Evolutionary conservation across 1,284 basidiomycete genomes (phyloP).

Genomic region (Cryptococcus sp.): DNA sequence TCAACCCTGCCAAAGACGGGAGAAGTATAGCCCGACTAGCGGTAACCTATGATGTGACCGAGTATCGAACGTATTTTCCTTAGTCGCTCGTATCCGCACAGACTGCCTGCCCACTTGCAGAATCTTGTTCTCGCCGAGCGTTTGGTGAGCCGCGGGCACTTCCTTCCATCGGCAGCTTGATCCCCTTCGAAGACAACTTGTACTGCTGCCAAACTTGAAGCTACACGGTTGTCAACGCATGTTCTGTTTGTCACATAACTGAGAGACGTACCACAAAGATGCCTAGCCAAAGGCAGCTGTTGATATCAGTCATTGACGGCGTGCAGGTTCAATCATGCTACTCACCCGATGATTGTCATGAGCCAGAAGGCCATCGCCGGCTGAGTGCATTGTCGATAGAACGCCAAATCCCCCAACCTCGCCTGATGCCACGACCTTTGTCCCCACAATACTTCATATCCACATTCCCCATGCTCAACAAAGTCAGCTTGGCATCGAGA

Average conservation of each 20-base stretch:
- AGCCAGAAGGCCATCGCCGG: slow-evolving; percentile 10
- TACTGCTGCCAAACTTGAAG: not conserved
- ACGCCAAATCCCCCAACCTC: slow-evolving; percentile 7
- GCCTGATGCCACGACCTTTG: slow-evolving; percentile 3
- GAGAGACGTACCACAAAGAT: not conserved
- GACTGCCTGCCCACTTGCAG: too few species aligned
- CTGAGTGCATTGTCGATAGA: slow-evolving; percentile 5
- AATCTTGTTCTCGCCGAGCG: too few species aligned
- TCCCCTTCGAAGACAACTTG: not conserved
- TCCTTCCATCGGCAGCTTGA: not conserved
- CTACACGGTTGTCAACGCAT: not conserved
- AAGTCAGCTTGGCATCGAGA: not conserved
- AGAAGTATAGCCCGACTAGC: too few species aligned
- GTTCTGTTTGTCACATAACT: not conserved
- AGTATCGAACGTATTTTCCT: too few species aligned
- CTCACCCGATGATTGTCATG: slow-evolving; percentile 8
- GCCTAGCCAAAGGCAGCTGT: not conserved
- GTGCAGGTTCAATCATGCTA: not conserved
- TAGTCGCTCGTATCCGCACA: too few species aligned
- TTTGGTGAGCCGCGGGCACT: too few species aligned
- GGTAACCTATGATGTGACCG: too few species aligned
- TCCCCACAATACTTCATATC: slow-evolving; percentile 7
- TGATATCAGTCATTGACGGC: not conserved
- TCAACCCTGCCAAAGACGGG: too few species aligned
- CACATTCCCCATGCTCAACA: slow-evolving; percentile 9